A percentile compares a stretch with the other conserved stretches of the same genome.
These are phyloP conservation scores for Aphanomyces cochlioides DNA, from an alignment of 352 stramenopile species.

Conservation along the genomic window DNA sequence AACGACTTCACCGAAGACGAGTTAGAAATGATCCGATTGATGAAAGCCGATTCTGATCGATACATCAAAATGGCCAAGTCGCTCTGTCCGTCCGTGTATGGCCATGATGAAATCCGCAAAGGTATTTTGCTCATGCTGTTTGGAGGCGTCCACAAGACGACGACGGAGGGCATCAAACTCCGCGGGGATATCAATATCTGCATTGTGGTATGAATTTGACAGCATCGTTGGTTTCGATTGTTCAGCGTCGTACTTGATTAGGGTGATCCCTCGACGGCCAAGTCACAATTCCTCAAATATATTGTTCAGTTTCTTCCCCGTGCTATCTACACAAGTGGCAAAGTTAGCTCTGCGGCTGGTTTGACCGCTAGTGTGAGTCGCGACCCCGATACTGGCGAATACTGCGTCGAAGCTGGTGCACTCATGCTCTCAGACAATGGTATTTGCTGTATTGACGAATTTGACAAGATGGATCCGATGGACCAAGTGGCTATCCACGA, in stretches of 20 bases:
- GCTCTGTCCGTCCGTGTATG: slow-evolving; percentile 96
- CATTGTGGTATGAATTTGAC: slow-evolving; percentile 87
- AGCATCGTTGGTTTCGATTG: too few species aligned
- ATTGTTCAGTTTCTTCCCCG: slow-evolving; percentile 90
- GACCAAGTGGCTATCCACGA: slow-evolving; percentile 99
- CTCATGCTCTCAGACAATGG: slow-evolving; percentile 98
- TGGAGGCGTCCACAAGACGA: slow-evolving; percentile 97
- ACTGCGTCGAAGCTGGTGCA: slow-evolving; percentile 89
- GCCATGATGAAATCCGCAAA: slow-evolving; percentile 92
- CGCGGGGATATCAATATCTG: slow-evolving; percentile 99
- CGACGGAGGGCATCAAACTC: slow-evolving; percentile 95
- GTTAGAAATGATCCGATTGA: slow-evolving; percentile 87
- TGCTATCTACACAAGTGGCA: slow-evolving; percentile 98
- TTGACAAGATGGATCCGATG: slow-evolving; percentile 97
- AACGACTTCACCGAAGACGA: slow-evolving; percentile 90
- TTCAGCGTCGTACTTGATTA: neutral
- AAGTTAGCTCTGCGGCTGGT: slow-evolving; percentile 96
- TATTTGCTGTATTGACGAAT: slow-evolving; percentile 99
- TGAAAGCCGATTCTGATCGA: slow-evolving; percentile 85
- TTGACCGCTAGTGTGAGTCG: slow-evolving; percentile 96
- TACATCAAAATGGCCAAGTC: slow-evolving; percentile 94
- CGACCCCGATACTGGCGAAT: slow-evolving; percentile 91
- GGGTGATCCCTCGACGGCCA: slow-evolving; percentile 96
- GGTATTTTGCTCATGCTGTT: slow-evolving; percentile 98
- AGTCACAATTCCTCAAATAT: slow-evolving; percentile 99